These are phyloP conservation scores for Oryza meridionalis DNA, from an alignment of 176 grass and related monocot genomes.

Conservation along the genomic window DNA sequence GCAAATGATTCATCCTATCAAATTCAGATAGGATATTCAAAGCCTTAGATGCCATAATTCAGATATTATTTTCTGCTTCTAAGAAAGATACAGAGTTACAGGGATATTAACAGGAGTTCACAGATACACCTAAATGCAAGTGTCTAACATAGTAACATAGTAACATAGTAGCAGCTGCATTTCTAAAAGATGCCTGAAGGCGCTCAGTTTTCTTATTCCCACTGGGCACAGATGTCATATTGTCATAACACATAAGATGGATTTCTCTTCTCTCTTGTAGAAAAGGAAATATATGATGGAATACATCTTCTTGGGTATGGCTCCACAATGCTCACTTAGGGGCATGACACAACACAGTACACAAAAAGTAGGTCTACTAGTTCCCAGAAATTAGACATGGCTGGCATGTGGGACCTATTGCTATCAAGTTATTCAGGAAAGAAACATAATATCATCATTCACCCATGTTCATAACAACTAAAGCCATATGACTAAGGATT, in stretches of 20 bases:
- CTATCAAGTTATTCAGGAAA: too few relatives aligned
- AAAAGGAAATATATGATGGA: neutral
- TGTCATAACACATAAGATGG: neutral
- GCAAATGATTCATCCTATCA: neutral
- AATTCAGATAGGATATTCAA: neutral
- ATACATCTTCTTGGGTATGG: neutral
- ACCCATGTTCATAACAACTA: too few relatives aligned
- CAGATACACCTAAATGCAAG: neutral
- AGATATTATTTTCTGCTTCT: neutral
- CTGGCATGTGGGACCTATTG: too few relatives aligned
- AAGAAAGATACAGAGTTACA: neutral
- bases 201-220: neutral
- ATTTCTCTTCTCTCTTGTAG: neutral
- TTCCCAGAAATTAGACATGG: neutral
- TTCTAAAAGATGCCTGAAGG: neutral
- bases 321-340: neutral
- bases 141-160: too few relatives aligned
- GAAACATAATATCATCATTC: too few relatives aligned
- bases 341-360: neutral
- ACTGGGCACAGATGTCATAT: neutral
- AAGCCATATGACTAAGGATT: neutral
- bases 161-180: conserved; percentile 2
- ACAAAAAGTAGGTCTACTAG: conserved; percentile 6
- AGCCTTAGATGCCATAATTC: neutral
- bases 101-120: neutral